Conservation (phyloP, 129 eudicot species). For the Erigeron canadensis region DNA sequence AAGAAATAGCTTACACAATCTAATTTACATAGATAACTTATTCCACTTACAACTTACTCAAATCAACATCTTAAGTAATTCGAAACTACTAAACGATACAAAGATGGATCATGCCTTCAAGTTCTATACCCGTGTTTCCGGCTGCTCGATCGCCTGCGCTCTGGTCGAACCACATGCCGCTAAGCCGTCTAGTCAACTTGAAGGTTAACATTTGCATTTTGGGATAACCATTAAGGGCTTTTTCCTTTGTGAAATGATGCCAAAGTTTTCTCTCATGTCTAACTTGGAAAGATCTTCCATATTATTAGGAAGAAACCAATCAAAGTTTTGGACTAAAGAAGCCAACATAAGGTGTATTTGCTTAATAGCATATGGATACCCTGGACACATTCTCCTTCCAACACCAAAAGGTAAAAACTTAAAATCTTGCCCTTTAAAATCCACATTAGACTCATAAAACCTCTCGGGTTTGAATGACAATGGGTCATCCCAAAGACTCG, state of each 20-base stretch:
- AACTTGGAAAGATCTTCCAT: constrained; percentile 28
- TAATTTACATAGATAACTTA: too few relatives aligned
- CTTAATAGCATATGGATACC: constrained; percentile 44
- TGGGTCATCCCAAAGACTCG: constrained; percentile 50
- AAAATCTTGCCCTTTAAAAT: constrained; percentile 55
- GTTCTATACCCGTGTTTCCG: too few relatives aligned
- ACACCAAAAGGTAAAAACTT: constrained; percentile 59
- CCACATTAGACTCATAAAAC: constrained; percentile 41
- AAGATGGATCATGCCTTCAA: neutral
- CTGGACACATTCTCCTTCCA: constrained; percentile 68
- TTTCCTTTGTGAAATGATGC: constrained; percentile 35
- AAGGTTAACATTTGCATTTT: constrained; percentile 27
- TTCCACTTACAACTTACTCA: too few relatives aligned
- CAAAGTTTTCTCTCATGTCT: constrained; percentile 41
- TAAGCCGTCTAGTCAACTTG: constrained; percentile 6
- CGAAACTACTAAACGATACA: neutral
- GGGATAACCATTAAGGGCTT: constrained; percentile 31
- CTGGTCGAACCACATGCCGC: neutral
- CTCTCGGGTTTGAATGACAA: constrained; percentile 48
- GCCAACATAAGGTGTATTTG: constrained; percentile 50
- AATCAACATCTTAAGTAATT: too few relatives aligned
- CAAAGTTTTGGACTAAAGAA: constrained; percentile 39
- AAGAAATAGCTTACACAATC: too few relatives aligned
- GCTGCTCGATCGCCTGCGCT: neutral
- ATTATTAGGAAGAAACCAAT: constrained; percentile 46